Base-by-base conservation (phyloP, 805 yeast genomes). In the Saccharomyces kudriavzevii region DNA sequence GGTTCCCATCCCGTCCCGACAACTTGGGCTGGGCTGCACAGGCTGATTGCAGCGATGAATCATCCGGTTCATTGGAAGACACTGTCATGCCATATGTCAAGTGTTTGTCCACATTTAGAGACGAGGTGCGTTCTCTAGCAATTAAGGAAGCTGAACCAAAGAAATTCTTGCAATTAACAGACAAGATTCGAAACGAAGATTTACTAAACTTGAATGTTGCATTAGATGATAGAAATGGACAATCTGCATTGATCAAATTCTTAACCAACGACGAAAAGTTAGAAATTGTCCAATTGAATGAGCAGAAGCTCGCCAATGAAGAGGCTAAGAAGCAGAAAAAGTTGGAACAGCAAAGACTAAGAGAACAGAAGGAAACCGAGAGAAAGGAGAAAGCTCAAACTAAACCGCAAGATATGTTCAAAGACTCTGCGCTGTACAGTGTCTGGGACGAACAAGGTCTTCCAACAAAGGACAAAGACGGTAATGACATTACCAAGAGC, bases 401-500 rank as follows among this genome's bases (percentile, higher is more conserved):
- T 2, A 67, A 82, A 8, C 96, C 98, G 1, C 55, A 66, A 43
- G 91, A 87, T 26, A 71, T 94, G 83, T 94, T 91, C 74, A 78
- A 76, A 62, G 79, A 80, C 52, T 70, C 65, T 4, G 79, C 78
- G 54, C 56, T 62, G 48, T 94, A 81, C 67, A 70, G 81, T 9
- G 87, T 81, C 65, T 94, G 92, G 87, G 97, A 94, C 66, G 91
- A 79, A 26, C 71, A 77, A 35, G 99, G 99, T 1, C 54, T 94
- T 17, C 99, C 99, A 20, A 77, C 83, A 0, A 83, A 82, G 65
- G 88, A 84, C 58, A 77, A 74, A 31, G 81, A 80, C 9, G 98
- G 98, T 11, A 89, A 83, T 60, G 94, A 87, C 58, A 78, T 94
- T 5, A 79, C 94, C 45, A 94, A 94, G 74, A 87, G 96, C 68